Conservation (phyloP, 805 yeast genomes). For the Candida alai region DNA sequence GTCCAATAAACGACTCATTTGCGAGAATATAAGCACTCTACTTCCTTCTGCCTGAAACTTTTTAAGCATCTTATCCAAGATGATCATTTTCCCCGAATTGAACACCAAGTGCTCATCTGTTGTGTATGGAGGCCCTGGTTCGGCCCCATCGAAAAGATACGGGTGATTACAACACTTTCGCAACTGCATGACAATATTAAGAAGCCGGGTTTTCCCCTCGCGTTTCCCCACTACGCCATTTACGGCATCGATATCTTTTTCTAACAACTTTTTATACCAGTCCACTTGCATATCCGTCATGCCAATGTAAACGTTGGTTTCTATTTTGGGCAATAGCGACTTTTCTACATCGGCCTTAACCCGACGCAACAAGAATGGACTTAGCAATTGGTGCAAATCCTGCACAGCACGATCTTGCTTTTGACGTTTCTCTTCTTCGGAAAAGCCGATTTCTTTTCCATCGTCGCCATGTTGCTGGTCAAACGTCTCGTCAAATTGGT, state of each 20-base stretch:
- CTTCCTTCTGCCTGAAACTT: slow-evolving; percentile 75
- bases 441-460: no score
- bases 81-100: slow-evolving; percentile 88
- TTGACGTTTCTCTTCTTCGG: slow-evolving; percentile 18
- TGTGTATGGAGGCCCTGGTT: slow-evolving; percentile 96
- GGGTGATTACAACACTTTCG: slow-evolving; percentile 98
- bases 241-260: slow-evolving; percentile 93
- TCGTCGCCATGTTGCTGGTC: slow-evolving; percentile 45
- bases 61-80: slow-evolving; percentile 76
- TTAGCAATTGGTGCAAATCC: slow-evolving; percentile 81
- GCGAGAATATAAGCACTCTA: slow-evolving; percentile 86
- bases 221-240: slow-evolving; percentile 94
- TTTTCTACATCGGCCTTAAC: slow-evolving; percentile 92
- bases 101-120: slow-evolving; percentile 91
- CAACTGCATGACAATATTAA: slow-evolving; percentile 94
- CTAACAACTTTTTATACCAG: slow-evolving; percentile 87
- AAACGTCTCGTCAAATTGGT: slow-evolving; percentile 90
- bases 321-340: slow-evolving; percentile 85
- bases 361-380: slow-evolving; percentile 85
- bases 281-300: slow-evolving; percentile 93
- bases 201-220: slow-evolving; percentile 85
- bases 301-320: slow-evolving; percentile 83
- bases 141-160: slow-evolving; percentile 97
- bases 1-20: slow-evolving; percentile 87
- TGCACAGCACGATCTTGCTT: slow-evolving; percentile 81